Percentiles rank a stretch among this genome's conserved stretches.
These are phyloP conservation scores for Blepharisma stoltei DNA, from an alignment of 73 alveolate species.

Conservation along the genomic window DNA sequence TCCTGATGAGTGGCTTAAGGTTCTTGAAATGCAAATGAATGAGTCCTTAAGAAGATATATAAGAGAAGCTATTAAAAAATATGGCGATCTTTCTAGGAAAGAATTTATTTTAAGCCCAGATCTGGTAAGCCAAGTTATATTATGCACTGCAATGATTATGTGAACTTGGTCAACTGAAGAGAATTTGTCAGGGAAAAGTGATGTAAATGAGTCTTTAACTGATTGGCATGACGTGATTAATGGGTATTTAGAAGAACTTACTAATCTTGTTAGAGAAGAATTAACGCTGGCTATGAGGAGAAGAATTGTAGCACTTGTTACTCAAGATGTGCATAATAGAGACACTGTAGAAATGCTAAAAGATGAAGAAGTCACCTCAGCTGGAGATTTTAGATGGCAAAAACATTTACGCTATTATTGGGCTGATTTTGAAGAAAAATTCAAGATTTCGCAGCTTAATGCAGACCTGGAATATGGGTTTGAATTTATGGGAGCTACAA, in stretches of 20 bases:
- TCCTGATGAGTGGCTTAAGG: conserved; percentile 94
- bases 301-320: conserved; percentile 84
- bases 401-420: conserved; percentile 97
- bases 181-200: conserved; percentile 57
- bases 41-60: conserved; percentile 72
- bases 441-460: conserved; percentile 69
- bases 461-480: conserved; percentile 91
- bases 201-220: conserved; percentile 72
- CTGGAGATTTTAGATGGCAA: conserved; percentile 96
- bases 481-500: conserved; percentile 96
- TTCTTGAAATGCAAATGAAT: conserved; percentile 78
- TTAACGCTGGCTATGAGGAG: conserved; percentile 71
- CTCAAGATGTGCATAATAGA: conserved; percentile 93
- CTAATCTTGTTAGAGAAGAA: conserved; percentile 83
- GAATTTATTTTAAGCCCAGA: conserved; percentile 84
- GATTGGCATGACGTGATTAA: conserved; percentile 73
- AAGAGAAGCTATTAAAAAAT: conserved; percentile 74
- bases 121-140: conserved; percentile 74
- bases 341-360: conserved; percentile 74
- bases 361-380: conserved; percentile 79
- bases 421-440: conserved; percentile 66
- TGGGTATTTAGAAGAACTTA: conserved; percentile 72
- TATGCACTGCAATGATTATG: conserved; percentile 59
- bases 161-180: conserved; percentile 80
- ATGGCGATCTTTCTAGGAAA: conserved; percentile 64